Base-by-base conservation (phyloP, 345 rosid genomes). In the Erodium maritimum region DNA sequence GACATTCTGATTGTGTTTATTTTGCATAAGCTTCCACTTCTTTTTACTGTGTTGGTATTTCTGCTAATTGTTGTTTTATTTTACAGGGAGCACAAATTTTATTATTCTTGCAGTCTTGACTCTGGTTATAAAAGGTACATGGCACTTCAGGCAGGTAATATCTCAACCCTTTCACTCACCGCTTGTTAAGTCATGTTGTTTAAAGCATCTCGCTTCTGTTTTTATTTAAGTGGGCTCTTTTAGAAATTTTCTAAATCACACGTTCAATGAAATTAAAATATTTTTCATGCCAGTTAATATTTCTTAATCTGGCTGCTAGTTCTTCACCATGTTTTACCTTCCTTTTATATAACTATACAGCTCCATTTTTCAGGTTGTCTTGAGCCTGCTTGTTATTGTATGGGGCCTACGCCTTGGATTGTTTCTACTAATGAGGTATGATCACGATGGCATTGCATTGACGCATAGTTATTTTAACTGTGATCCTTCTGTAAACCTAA, bases 391-490 rank as follows among this genome's bases (percentile, higher is more conserved):
- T 52, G 91, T 83, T 4, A 76, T 83, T 19, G 1, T 77, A 59
- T 88, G 98, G 98, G 90, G 98, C 55, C 79, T 91, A 79, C 95
- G 98, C 59, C 78, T 91, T 55, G 88, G 61, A 63, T 13, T 83
- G 52, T 91, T 84, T 69, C 85, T 91, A 24, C 65, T 88, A 14
- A 73, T 88, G 87, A 84, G 96, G 98, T 91, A 74, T 57, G 59
- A 23, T 42, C 58, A 19, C 50, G 10, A 33, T 66, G 52, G 1
- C 67, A 42, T 60, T 29, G 48, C 54, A 54, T 33, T 17, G 22
- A 21, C 34, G 18, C 17, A 57, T 51, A 18, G 6, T 7, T 16
- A 46, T 42, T 29, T 42, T 42, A 42, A 42, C 17, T 42, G 37
- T 42, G 48, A 42, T 42, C 14, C 14, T 42, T 37, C 17, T 42